Conservation (phyloP, 768 basidiomycete genomes). For the Lentinula lateritia region DNA sequence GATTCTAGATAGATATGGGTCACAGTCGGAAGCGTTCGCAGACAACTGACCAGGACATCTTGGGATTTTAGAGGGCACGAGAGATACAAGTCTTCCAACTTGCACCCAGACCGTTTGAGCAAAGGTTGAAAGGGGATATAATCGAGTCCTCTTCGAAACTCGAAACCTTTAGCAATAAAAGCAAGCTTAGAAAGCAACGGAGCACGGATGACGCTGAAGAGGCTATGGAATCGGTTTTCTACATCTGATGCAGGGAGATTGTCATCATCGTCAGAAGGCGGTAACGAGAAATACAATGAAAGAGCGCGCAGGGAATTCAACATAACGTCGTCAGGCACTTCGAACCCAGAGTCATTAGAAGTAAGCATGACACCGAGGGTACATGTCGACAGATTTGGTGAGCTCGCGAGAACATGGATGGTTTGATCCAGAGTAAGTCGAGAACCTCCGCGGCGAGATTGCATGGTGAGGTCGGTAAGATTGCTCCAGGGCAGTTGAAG, state of each 20-base stretch:
- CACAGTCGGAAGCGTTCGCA: neutral
- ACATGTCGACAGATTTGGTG: constrained; percentile 3
- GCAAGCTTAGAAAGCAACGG: neutral
- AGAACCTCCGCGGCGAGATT: neutral
- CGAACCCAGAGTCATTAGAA: neutral
- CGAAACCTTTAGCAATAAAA: neutral
- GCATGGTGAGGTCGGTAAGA: constrained; percentile 2
- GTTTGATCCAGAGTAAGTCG: constrained; percentile 1
- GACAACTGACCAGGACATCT: neutral
- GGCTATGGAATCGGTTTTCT: neutral
- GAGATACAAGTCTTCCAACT: neutral
- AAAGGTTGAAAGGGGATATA: constrained; percentile 1
- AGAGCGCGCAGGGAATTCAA: constrained; percentile 1
- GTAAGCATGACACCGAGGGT: constrained; percentile 4
- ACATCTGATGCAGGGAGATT: constrained; percentile 1
- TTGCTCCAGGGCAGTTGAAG: constrained; percentile 3
- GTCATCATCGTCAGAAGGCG: neutral
- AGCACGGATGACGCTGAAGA: constrained; percentile 2
- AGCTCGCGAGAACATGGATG: neutral
- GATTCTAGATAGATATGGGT: neutral
- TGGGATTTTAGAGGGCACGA: neutral
- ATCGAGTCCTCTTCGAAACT: neutral
- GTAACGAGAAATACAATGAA: neutral
- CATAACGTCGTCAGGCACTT: neutral
- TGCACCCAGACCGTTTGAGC: neutral